Evolutionary conservation across 2,329 filamentous ascomycete species (phyloP).

Genomic region (Pezicula carpinea): DNA sequence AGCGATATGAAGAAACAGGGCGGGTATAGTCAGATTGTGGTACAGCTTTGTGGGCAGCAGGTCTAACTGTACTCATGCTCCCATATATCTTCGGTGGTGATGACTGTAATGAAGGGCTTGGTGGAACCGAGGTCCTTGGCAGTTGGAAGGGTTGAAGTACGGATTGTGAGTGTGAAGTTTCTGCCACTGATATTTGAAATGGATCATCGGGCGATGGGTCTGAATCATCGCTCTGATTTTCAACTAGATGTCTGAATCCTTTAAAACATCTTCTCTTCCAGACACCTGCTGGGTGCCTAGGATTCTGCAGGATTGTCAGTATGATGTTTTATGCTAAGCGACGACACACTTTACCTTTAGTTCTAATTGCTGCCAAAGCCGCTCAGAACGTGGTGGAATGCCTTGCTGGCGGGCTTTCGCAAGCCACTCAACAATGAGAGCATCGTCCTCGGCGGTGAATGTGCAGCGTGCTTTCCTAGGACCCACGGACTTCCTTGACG

Average conservation of each 20-base stretch:
- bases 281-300: slow-evolving; percentile 12
- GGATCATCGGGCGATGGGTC: slow-evolving; percentile 4
- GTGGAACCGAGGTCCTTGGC: too few species aligned
- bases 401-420: slow-evolving; percentile 13
- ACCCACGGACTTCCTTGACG: not conserved
- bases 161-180: too few species aligned
- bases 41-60: not conserved
- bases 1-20: not conserved
- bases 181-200: not conserved
- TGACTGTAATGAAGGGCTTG: too few species aligned
- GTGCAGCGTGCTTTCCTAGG: slow-evolving; percentile 3
- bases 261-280: slow-evolving; percentile 14
- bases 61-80: not conserved
- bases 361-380: slow-evolving; percentile 19
- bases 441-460: slow-evolving; percentile 22
- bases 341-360: slow-evolving; percentile 12
- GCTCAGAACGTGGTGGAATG: slow-evolving; percentile 2
- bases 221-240: slow-evolving; percentile 6
- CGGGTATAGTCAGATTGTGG: not conserved
- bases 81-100: too few species aligned
- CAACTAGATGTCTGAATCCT: slow-evolving; percentile 12
- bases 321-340: not conserved
- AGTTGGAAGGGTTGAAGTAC: too few species aligned
- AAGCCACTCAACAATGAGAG: slow-evolving; percentile 20
- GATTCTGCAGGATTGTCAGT: slow-evolving; percentile 13